phyloP scores from a whole-genome alignment of 208 protist species.

The Acanthamoeba lenticulata region DNA sequence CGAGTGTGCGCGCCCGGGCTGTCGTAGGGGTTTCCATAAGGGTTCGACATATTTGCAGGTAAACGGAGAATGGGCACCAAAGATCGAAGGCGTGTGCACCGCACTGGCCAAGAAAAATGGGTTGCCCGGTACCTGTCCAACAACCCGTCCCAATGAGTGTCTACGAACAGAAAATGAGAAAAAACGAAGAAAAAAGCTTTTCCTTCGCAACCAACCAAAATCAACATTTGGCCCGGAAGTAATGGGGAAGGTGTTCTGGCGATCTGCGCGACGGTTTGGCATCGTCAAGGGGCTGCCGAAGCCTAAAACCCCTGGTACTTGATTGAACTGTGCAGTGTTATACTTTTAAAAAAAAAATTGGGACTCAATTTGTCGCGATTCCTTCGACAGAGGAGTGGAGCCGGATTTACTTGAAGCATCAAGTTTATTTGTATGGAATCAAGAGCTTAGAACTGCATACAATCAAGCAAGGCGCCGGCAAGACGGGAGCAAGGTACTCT shows the following conservation, averaged over 20 bases:
- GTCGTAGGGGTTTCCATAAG: conserved; percentile 13
- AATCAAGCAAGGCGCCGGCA: conserved; percentile 7
- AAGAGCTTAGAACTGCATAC: conserved; percentile 21
- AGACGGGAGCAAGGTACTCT: conserved; percentile 36
- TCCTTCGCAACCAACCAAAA: background rate
- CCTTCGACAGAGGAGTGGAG: conserved; percentile 21
- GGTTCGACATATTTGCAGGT: background rate
- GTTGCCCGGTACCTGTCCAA: background rate
- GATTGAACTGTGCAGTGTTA: too few species aligned
- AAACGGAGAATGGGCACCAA: background rate
- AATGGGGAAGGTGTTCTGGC: background rate
- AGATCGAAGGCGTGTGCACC: background rate
- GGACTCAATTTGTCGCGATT: too few species aligned
- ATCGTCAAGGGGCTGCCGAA: conserved; percentile 12
- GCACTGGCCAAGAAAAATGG: background rate
- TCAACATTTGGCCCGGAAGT: background rate
- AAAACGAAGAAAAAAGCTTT: background rate
- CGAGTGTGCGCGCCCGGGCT: background rate
- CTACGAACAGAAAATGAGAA: background rate
- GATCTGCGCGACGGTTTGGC: background rate
- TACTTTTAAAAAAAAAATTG: too few species aligned
- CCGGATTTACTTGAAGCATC: conserved; percentile 27
- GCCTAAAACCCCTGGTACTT: conserved; percentile 17
- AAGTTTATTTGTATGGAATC: background rate
- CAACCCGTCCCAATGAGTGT: background rate